Percentiles rank a stretch among this genome's conserved stretches.
These are phyloP conservation scores for Helicostylum pulchrum DNA, from an alignment of 192 early-diverging fungal species.

Conservation along the genomic window DNA sequence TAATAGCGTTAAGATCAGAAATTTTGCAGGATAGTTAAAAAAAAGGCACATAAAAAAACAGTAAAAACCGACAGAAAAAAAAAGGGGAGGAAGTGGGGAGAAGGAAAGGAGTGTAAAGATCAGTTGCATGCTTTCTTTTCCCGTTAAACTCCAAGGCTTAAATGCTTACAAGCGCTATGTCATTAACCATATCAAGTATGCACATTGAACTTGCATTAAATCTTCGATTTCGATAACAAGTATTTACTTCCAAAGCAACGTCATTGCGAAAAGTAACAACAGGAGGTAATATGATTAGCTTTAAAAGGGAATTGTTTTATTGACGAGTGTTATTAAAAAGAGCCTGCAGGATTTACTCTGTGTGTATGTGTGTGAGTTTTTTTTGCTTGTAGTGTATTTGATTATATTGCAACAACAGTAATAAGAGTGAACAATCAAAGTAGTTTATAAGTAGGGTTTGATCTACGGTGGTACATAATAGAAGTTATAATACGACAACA, in stretches of 20 bases:
- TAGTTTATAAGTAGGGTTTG: not conserved
- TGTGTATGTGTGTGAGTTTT: no score
- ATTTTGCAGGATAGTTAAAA: no score
- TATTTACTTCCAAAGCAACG: not conserved
- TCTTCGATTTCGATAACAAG: not conserved
- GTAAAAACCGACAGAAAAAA: no score
- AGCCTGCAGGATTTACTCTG: not conserved
- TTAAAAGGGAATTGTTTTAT: not conserved
- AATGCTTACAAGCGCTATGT: not conserved
- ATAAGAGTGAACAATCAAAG: not conserved
- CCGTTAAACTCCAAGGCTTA: not conserved
- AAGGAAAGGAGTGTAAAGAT: not conserved
- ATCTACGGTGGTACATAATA: not conserved
- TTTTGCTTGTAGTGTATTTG: no score
- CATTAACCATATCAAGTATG: not conserved
- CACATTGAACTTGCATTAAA: not conserved
- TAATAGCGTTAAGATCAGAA: no score
- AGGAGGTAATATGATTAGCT: not conserved
- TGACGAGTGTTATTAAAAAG: not conserved
- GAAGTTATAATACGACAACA: not conserved
- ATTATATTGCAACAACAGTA: no score
- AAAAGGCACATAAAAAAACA: no score
- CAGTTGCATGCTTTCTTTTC: no score
- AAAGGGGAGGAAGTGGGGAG: no score
- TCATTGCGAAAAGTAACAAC: not conserved